Base-by-base conservation (phyloP, 495 filamentous ascomycete species). In the Aspergillus mulundensis region DNA sequence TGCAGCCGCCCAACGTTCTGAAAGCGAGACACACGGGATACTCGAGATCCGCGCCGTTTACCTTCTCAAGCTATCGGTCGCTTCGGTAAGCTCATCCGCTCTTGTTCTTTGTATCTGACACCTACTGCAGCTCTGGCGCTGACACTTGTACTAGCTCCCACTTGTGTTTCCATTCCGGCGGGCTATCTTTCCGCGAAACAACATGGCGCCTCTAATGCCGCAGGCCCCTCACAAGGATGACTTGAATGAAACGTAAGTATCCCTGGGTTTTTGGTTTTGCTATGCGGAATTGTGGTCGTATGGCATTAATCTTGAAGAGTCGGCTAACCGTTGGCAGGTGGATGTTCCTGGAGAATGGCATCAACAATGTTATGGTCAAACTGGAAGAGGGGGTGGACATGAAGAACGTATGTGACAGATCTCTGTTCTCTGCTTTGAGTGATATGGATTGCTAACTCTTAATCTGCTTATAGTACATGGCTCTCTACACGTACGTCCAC, bases 301-400 rank as follows among this genome's bases (percentile, higher is more conserved):
- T 50, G 34, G 47, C 30, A 23, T 53, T 7, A 0, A 8, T 39
- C 42, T 23, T 6, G 7, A 7, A 46, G 3, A 38, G 8, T 12
- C 16, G 24, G 39, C 66, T 67, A 56, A 71, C 45, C 48, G 59
- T 24, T 36, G 8, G 44, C 56, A 94, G 90, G 71, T 99, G 94
- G 94, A 74, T 77, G 18, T 97, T 92, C 73, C 71, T 99, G 52
- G 89, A 97, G 72, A 74, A 75, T 32, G 92, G 92, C 41, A 88
- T 99, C 56, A 82, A 90, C 55, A 87, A 84, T 66, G 95, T 99
- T 61, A 99, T 99, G 94, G 81, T 79, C 56, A 87, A 92, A 65
- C 77, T 97, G 36, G 88, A 91, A 60, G 87, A 89, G 49, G 94
- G 94, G 32, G 85, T 99, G 70, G 92, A 99, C 63, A 90, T 97